Percentiles rank a stretch among this genome's conserved stretches.
These are phyloP conservation scores for Collybia nuda DNA, from an alignment of 768 basidiomycete species.

Conservation along the genomic window DNA sequence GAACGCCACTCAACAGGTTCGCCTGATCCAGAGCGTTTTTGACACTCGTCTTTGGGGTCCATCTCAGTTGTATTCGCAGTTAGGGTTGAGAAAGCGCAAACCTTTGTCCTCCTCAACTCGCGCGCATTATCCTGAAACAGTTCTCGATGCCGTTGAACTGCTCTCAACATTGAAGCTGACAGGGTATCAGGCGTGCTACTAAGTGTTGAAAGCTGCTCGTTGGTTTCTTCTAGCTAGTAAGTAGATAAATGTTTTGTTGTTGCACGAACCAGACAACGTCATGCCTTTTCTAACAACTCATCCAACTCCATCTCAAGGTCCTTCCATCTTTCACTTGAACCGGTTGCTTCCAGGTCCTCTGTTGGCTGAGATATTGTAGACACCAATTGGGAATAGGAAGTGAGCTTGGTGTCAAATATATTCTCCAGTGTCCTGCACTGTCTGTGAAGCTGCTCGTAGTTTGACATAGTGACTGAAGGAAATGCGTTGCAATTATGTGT, in stretches of 20 bases:
- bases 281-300: conserved; percentile 82
- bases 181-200: conserved; percentile 69
- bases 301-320: conserved; percentile 87
- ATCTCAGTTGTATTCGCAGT: not conserved
- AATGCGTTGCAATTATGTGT: too few species aligned
- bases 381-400: conserved; percentile 86
- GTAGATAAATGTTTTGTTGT: conserved; percentile 11
- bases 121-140: conserved; percentile 84
- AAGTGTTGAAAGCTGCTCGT: conserved; percentile 72
- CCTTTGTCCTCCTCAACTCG: conserved; percentile 87
- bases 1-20: conserved; percentile 84
- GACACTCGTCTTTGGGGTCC: conserved; percentile 62
- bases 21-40: conserved; percentile 83
- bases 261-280: conserved; percentile 8
- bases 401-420: conserved; percentile 87
- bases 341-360: conserved; percentile 69
- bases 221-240: conserved; percentile 78
- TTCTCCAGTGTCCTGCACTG: conserved; percentile 94
- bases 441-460: conserved; percentile 86
- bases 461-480: conserved; percentile 47
- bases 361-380: conserved; percentile 54
- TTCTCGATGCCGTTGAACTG: conserved; percentile 89
- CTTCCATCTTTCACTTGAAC: conserved; percentile 71
- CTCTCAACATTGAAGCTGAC: conserved; percentile 82
- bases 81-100: conserved; percentile 20